Base-by-base conservation (phyloP, 2,329 filamentous ascomycete species). In the Elsinoe fawcettii region DNA sequence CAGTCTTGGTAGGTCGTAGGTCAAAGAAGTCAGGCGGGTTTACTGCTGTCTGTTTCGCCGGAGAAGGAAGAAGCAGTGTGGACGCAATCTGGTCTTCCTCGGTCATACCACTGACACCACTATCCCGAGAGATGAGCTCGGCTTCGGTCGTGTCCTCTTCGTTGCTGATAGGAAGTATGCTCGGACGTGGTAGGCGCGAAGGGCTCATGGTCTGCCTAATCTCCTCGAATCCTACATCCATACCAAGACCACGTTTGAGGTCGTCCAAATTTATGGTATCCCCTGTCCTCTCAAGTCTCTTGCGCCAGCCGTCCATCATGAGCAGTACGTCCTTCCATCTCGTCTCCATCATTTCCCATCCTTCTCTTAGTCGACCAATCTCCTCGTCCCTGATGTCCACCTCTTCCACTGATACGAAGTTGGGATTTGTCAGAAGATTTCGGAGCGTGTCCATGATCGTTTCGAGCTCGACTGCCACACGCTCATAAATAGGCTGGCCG, bases 331-430 rank as follows among this genome's bases (percentile, higher is more conserved):
- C 92, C 62, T 84, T 85, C 90, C 93, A 96, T 54, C 90, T 82
- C 20, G 77, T 80, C 70, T 97, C 91, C 88, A 97, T 96, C 72
- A 87, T 90, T 69, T 95, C 88, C 86, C 92, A 95, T 14, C 91
- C 90, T 57, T 87, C 82, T 56, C 89, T 84, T 49, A 99, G 77
- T 54, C 88, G 82, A 55, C 81, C 79, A 62, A 99, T 97, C 69
- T 96, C 91, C 59, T 95, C 87, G 62, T 99, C 92, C 56, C 92
- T 84, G n/a, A 90, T 74, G 66, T 95, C 86, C 1, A 99, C 90
- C 70, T 97, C 93, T 65, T 97, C 93, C 20, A 97, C 83, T 0
- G 92, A 88, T 12, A 96, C 93, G 69, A 97, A 99, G 2, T 91
- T 95, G 1, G 93, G 93, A 66, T 97, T 97, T 7, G 90, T 96